Conservation (phyloP, 2,329 filamentous ascomycete species). For the Tolypocladium paradoxum region DNA sequence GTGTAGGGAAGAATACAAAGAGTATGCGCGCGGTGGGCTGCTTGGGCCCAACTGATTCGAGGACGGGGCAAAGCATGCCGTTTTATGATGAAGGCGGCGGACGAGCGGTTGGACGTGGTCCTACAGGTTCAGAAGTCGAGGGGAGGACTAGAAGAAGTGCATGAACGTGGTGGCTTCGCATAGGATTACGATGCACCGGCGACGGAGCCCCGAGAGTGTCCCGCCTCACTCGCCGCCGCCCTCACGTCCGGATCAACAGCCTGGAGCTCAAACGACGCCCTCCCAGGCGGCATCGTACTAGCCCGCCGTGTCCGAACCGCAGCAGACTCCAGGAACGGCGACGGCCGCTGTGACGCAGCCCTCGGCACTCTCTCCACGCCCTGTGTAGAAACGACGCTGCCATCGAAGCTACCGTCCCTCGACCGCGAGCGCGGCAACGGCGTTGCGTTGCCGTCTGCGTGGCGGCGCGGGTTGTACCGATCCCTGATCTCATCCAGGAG, state of each 20-base stretch:
- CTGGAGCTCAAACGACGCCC: not conserved
- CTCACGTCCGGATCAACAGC: not conserved
- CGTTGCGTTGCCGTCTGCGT: slow-evolving; percentile 19
- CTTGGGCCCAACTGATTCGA: not conserved
- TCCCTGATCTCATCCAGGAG: slow-evolving; percentile 25
- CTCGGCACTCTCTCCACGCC: not conserved
- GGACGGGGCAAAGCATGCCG: not conserved
- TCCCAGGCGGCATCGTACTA: slow-evolving; percentile 2
- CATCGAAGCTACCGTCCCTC: slow-evolving; percentile 26
- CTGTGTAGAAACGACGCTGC: not conserved
- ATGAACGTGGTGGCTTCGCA: not conserved
- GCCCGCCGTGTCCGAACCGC: slow-evolving; percentile 2
- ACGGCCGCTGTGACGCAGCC: not conserved
- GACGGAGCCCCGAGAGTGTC: slow-evolving; percentile 9
- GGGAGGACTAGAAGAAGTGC: not conserved
- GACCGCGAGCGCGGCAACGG: slow-evolving; percentile 22
- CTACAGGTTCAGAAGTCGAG: not conserved
- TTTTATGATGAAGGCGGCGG: not conserved
- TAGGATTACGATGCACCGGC: not conserved
- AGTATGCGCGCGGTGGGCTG: not conserved
- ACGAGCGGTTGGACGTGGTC: not conserved
- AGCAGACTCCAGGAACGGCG: not conserved
- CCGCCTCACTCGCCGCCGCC: slow-evolving; percentile 3
- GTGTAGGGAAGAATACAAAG: not conserved
- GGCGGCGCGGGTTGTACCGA: slow-evolving; percentile 25